Evolutionary conservation across 2,329 filamentous ascomycete genomes (phyloP).

Genomic region (Chrysoporthe austroafricana): DNA sequence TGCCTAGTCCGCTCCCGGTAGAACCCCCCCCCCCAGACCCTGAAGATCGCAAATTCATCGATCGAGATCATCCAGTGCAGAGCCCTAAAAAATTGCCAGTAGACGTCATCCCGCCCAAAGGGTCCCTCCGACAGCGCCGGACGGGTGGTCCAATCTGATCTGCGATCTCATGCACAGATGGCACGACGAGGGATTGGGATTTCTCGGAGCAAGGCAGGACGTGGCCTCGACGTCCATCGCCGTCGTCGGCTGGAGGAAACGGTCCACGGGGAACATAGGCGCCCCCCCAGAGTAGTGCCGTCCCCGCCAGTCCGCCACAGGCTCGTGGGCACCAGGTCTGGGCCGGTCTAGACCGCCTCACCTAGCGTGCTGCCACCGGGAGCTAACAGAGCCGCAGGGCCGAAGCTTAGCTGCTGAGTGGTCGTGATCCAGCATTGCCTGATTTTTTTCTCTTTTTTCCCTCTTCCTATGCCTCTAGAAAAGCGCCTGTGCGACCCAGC

Average conservation of each 20-base stretch:
- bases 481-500: no score
- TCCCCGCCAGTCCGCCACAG: not conserved
- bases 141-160: no score
- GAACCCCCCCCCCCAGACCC: not conserved
- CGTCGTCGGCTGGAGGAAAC: no score
- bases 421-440: no score
- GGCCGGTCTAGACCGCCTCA: slow-evolving; percentile 1
- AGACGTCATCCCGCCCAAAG: not conserved
- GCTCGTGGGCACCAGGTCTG: not conserved
- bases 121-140: not conserved
- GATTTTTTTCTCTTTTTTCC: no score
- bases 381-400: no score
- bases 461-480: no score
- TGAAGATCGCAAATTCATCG: slow-evolving; percentile 5
- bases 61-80: slow-evolving; percentile 4
- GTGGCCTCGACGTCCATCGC: no score
- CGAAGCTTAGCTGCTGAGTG: no score
- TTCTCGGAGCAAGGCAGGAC: no score
- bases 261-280: not conserved
- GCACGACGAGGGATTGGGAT: no score
- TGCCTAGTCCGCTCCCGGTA: not conserved
- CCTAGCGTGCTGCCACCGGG: not conserved
- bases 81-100: not conserved
- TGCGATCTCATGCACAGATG: not conserved
- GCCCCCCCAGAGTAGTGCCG: not conserved